Conservation (phyloP, 768 basidiomycete genomes). For the Agrocybe chaxingu region DNA sequence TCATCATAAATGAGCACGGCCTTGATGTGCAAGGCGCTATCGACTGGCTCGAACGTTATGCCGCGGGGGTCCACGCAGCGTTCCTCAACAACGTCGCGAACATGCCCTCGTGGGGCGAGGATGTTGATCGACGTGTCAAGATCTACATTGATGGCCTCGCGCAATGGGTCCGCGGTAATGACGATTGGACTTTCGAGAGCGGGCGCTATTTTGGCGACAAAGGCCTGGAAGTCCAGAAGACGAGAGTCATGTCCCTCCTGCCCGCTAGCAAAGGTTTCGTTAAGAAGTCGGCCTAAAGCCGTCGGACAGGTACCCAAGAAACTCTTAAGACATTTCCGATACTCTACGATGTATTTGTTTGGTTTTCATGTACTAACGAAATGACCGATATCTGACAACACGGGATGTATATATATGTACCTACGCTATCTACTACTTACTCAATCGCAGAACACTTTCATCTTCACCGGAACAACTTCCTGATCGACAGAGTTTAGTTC, state of each 20-base stretch:
- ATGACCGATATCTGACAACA: no score
- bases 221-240: slow-evolving; percentile 16
- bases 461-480: no score
- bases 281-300: slow-evolving; percentile 4
- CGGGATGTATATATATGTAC: no score
- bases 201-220: slow-evolving; percentile 37
- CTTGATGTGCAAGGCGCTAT: slow-evolving; percentile 35
- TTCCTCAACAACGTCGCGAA: slow-evolving; percentile 34
- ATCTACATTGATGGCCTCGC: slow-evolving; percentile 46
- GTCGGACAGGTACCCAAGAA: no score
- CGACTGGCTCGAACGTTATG: slow-evolving; percentile 33
- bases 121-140: slow-evolving; percentile 30
- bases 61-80: slow-evolving; percentile 31
- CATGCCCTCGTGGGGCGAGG: slow-evolving; percentile 37
- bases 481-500: no score
- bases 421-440: no score
- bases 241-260: slow-evolving; percentile 17
- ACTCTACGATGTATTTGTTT: no score
- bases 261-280: slow-evolving; percentile 11
- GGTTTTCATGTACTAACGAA: no score
- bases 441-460: no score
- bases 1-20: slow-evolving; percentile 43
- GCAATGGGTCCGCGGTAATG: slow-evolving; percentile 49
- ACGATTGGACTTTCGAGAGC: slow-evolving; percentile 52
- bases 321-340: no score